Base-by-base conservation (phyloP, 371 early-diverging fungal species). In the Mortierella sp. region DNA sequence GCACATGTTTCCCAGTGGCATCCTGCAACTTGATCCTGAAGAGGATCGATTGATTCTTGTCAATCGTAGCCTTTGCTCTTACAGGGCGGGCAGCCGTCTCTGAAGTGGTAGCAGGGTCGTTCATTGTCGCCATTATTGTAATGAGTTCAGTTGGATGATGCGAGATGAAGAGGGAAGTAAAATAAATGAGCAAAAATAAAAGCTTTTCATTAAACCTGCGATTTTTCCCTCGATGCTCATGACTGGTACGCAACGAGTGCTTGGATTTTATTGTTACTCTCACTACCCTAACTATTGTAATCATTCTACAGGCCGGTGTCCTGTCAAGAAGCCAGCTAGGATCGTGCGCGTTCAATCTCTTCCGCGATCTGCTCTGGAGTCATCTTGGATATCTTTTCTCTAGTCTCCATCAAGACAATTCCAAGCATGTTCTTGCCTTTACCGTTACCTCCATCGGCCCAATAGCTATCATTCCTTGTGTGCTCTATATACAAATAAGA, bases 401-500 rank as follows among this genome's bases (percentile, higher is more conserved):
- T 63, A 26, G 72, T 63, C 49, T 84, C 75, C 86, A 83, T 79
- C 58, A 85, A 42, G 26, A 84, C 60, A 9, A 75, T 58, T 2
- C 86, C 86, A 23, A 85, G 60, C 83, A 75, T 86, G 61, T 85
- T 86, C 71, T 78, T 75, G 61, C 86, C 85, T 35, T 56, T 82
- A 42, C 85, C 83, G 59, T 86, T 68, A 1, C 87, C 86, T 31
- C 85, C 87, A 76, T 87, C 87, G 15, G 79, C 87, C 87, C 87
- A 87, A 64, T 87, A 87, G 2, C 66, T n/a, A 58, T 87, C 88
- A 28, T 82, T 87, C 32, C 45, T 61, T 0, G 87, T 87, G 29
- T 85, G 86, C 53, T 87, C 87, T 58, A 72, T 26, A 26, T 5
- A n/a, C 6, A 45, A 15, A 37, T 10, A 29, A 9, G 45, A 29